Evolutionary conservation across 2,329 filamentous ascomycete genomes (phyloP), one percentile per base, ranked within the genome.

Genomic region (Cladophialophora carrionii): DNA sequence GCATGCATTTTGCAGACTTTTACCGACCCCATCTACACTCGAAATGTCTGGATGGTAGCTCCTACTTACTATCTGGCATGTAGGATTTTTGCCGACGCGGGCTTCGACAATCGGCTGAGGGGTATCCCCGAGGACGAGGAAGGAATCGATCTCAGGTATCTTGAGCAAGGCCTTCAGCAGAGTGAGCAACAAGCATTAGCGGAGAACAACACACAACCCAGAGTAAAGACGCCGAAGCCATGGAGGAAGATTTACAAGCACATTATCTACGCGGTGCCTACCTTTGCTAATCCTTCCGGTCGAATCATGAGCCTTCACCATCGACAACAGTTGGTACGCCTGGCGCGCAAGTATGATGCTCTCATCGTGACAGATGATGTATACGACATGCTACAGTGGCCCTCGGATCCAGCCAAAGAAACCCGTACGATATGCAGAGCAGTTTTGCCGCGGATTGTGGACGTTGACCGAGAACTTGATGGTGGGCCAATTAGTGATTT

Each of bases 331-430:
- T 83, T 98, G 3, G 87, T 98, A 26, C 80, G 81, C n/a, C 78
- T 97, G 6, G 94, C 94, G 0, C 84, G 94, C 63, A 82, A 87
- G 64, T 87, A 89, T 75, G 88, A 98, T 75, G 91, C 91, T 6
- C 83, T 98, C n/a, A 78, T 97, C 62, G 83, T 97, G 31, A 86
- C 86, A 56, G 94, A 98, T 78, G 95, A 99, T 76, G 92, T 98
- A 9, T 99, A 99, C 75, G 94, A 98, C 76, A 89, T 94, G 70
- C 82, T 98, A 4, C 90, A 93, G 74, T 97, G 92, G 91, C 84
- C 86, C 2, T 73, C 78, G 1, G 52, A 62, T 22, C 62, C 67
- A n/a, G 32, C 56, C 8, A 54, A 49, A 5, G 59, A 61, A 31
- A 71, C 70, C 20, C 46, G n/a, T 73, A 62, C 66, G 34, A 65